Base-by-base conservation (phyloP, 495 filamentous ascomycete species). In the Emericellopsis terricola region DNA sequence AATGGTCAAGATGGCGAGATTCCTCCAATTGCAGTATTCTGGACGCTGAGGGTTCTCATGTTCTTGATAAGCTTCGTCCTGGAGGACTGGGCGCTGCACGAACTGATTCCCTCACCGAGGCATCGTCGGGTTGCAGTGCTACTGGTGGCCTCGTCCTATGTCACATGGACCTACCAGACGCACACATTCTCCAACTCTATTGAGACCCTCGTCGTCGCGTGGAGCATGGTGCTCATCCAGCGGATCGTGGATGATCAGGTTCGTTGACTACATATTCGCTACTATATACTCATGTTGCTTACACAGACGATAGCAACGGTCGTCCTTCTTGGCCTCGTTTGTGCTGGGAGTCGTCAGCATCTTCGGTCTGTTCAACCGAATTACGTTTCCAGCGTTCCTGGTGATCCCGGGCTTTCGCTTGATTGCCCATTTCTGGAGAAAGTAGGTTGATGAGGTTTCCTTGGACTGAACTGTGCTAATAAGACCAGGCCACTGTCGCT, bases 161-260 rank as follows among this genome's bases (percentile, higher is more conserved):
- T 94, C 43, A 96, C 89, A 31, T 96, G 89, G 91, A 94, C 91
- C 28, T 93, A 81, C 60, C 89, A 97, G 59, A 92, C 81, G 28
- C 89, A 97, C 61, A 96, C 91, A 21, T 96, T 97, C 57, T 96
- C 89, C 50, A 97, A 97, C 55, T 84, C 84, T 33, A 70, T 94
- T 45, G 89, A 97, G 58, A 94, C 89, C 1, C 62, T 97, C 44
- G 65, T 81, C 19, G 86, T 97, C 13, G 64, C 76, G 31, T 96
- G 91, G 89, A 78, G 78, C 40, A 48, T 97, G 53, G 84, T 94
- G 33, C 60, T 96, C 46, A 80, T 94, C 46, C 73, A 75, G 48
- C 73, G 87, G 46, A 85, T 96, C 41, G 55, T 74, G 21, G 76
- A 71, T 23, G 73, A 72, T 43, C 78, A 77, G 61, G 84, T 89